Base-by-base conservation (phyloP, 768 basidiomycete genomes). In the Pisolithus microcarpus region DNA sequence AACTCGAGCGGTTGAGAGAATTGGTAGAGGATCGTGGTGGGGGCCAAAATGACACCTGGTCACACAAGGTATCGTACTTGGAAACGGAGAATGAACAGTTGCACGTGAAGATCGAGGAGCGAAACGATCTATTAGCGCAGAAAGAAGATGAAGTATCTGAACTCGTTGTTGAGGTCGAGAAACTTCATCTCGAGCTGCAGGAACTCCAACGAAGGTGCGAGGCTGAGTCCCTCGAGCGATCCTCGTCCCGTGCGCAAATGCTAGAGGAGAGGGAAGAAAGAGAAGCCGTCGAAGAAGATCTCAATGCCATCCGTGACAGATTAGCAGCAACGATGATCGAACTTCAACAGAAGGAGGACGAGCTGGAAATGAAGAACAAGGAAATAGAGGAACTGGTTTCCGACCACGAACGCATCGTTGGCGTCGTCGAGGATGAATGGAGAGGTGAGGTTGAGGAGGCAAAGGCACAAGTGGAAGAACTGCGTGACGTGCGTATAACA, bases 271-370 rank as follows among this genome's bases (percentile, higher is more conserved):
- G 79, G 16, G 87, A 89, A 55, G 84, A 84, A 51, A 72, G 84
- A 11, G 88, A 90, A 59, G 82, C 80, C 2, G 78, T 87, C n/a
- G 87, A 91, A 61, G 85, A 87, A 3, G 82, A 83, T 57, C 61
- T 91, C 45, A 88, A 89, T 57, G 75, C 82, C 0, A 65, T 85
- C 34, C 73, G 82, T 44, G 90, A 92, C 69, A 83, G 81, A 64
- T 73, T 90, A 8, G 89, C 90, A 1, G 89, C 87, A 1, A 78
- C 81, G 2, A 76, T 82, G 63, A 91, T 92, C 55, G 89, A 91
- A 66, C 69, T 91, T 24, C 85, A 90, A 65, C 84, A 89, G 65
- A 87, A 81, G 66, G 88, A 94, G 59, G 87, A 93, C 54, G 93
- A 95, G 28, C 66, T 92, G 19, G 90, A 92, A 48, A 71, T 83